phyloP scores from a whole-genome alignment of 2,329 filamentous ascomycete genomes.

The Pyricularia grisea region DNA sequence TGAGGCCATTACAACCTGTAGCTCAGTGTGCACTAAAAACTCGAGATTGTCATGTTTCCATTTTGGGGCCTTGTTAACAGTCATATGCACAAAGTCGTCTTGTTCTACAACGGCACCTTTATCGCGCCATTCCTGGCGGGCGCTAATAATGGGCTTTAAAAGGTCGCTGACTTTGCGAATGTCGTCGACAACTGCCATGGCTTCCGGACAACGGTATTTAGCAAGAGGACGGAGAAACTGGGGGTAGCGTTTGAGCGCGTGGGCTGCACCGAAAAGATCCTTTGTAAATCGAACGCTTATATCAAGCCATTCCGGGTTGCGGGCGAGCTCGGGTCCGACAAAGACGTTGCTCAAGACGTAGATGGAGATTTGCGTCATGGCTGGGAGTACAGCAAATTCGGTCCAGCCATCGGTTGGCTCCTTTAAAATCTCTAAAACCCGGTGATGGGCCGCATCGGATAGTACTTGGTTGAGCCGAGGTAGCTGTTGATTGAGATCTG shows the following conservation, averaged over 20 bases:
- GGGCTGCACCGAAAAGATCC: constrained; percentile 19
- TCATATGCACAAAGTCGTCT: background rate
- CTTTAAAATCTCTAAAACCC: too few species aligned
- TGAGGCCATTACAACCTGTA: background rate
- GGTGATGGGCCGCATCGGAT: too few species aligned
- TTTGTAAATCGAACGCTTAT: constrained; percentile 16
- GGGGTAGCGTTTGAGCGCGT: constrained; percentile 19
- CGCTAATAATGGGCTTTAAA: background rate
- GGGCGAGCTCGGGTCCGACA: constrained; percentile 20
- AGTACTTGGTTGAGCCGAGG: too few species aligned
- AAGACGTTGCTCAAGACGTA: constrained; percentile 11
- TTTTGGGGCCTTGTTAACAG: background rate
- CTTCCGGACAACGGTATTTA: background rate
- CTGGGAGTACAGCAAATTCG: background rate
- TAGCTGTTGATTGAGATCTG: too few species aligned
- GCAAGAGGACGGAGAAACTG: constrained; percentile 11
- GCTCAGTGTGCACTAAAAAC: background rate
- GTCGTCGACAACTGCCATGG: background rate
- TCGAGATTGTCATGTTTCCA: background rate
- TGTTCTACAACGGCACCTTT: background rate
- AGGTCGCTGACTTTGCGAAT: background rate
- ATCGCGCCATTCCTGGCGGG: background rate
- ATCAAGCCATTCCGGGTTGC: constrained; percentile 15
- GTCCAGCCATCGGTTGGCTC: background rate
- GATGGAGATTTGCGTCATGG: background rate